Conservation (phyloP, 768 basidiomycete genomes). For the Dioszegia crocea region DNA sequence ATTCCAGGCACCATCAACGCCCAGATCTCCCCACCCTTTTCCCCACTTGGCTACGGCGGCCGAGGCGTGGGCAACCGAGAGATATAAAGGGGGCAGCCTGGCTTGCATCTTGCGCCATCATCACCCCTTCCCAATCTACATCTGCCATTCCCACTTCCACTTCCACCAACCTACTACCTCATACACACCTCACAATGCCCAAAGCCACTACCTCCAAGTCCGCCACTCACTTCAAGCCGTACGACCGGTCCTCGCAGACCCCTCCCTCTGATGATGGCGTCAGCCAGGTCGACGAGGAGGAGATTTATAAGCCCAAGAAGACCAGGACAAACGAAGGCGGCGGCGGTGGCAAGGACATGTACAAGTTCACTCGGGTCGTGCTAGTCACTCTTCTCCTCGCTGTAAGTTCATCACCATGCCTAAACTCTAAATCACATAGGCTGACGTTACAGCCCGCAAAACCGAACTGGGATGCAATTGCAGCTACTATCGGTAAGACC, state of each 20-base stretch:
- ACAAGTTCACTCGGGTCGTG: too few species aligned
- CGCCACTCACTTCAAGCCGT: background rate
- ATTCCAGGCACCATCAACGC: background rate
- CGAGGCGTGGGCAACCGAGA: too few species aligned
- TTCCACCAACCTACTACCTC: background rate
- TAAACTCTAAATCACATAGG: background rate
- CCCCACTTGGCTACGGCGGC: background rate
- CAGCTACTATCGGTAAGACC: constrained; percentile 11
- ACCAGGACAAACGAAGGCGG: too few species aligned
- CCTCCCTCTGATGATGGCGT: background rate
- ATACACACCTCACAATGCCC: background rate
- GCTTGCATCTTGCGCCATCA: too few species aligned
- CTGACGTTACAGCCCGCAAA: constrained; percentile 22
- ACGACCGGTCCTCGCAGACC: background rate
- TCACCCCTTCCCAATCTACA: too few species aligned
- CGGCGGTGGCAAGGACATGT: too few species aligned
- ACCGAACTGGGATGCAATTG: constrained; percentile 19
- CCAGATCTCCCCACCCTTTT: background rate
- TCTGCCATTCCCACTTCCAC: background rate
- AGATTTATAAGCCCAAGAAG: background rate
- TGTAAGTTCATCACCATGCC: constrained; percentile 2
- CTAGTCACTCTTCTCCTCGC: too few species aligned
- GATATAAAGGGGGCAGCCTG: too few species aligned
- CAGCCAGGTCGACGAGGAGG: background rate
- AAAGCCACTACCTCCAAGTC: background rate